Evolutionary conservation across 2,329 filamentous ascomycete genomes (phyloP).

Genomic region (Microdochium trichocladiopsis): DNA sequence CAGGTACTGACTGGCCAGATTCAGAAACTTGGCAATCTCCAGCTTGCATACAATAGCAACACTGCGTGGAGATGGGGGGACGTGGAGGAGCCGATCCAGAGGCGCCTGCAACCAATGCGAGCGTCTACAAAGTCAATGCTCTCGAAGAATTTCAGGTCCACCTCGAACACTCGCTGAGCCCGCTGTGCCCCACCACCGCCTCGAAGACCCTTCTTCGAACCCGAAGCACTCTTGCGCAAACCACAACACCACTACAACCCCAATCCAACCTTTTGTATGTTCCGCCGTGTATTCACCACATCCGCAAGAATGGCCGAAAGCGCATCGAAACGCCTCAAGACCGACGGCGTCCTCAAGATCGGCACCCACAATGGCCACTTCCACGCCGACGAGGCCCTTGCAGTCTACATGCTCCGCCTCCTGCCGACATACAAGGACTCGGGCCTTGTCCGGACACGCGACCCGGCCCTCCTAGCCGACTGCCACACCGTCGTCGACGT

Average conservation of each 20-base stretch:
- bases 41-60: too few relatives aligned
- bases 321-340: conserved; percentile 79
- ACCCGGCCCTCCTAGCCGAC: conserved; percentile 66
- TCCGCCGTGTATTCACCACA: conserved; percentile 26
- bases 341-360: conserved; percentile 57
- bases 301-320: conserved; percentile 54
- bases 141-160: too few relatives aligned
- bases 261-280: conserved; percentile 23
- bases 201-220: too few relatives aligned
- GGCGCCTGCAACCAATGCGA: too few relatives aligned
- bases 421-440: conserved; percentile 74
- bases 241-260: background rate
- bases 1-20: too few relatives aligned
- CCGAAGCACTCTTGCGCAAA: background rate
- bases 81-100: too few relatives aligned
- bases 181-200: too few relatives aligned
- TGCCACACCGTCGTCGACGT: conserved; percentile 98
- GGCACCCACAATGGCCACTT: conserved; percentile 98
- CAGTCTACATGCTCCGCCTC: conserved; percentile 88
- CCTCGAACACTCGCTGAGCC: too few relatives aligned
- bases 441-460: conserved; percentile 77
- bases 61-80: too few relatives aligned
- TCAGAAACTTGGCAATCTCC: too few relatives aligned
- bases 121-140: too few relatives aligned
- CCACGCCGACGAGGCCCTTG: conserved; percentile 96